phyloP scores from a whole-genome alignment of 371 early-diverging fungal species.

The Rhizopus stolonifer region DNA sequence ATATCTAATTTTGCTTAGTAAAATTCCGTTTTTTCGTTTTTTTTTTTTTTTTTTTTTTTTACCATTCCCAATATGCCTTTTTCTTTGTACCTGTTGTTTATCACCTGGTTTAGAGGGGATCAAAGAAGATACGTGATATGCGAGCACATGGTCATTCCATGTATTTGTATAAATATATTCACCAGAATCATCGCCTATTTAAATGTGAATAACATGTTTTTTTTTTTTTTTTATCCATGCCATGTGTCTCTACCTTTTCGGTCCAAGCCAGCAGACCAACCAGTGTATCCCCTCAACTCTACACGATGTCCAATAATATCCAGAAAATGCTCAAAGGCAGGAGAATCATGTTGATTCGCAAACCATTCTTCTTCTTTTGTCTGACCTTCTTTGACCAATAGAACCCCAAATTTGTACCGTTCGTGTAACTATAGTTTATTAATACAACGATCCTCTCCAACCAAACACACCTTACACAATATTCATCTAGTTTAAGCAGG shows the following conservation, averaged over 20 bases:
- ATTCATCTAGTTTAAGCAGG: constrained; percentile 31
- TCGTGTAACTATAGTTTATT: constrained; percentile 53
- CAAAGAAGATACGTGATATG: constrained; percentile 83
- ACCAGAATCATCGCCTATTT: constrained; percentile 72
- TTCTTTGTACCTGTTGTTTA: constrained; percentile 80
- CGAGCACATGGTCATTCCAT: constrained; percentile 78
- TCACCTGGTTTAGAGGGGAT: constrained; percentile 76
- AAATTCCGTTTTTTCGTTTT: too few relatives aligned
- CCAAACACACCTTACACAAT: constrained; percentile 17
- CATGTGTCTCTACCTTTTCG: constrained; percentile 77
- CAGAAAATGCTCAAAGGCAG: constrained; percentile 66
- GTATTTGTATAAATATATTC: constrained; percentile 71
- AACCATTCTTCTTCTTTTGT: constrained; percentile 82
- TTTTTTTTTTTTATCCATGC: too few relatives aligned
- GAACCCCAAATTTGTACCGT: constrained; percentile 80
- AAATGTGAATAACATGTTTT: background rate
- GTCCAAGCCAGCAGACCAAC: constrained; percentile 84
- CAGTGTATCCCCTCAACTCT: constrained; percentile 70
- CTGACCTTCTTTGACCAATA: constrained; percentile 68
- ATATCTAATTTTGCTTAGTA: too few relatives aligned
- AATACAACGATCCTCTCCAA: background rate
- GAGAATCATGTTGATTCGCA: constrained; percentile 61
- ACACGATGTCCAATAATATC: constrained; percentile 71
- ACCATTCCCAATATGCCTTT: constrained; percentile 88
- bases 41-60: too few relatives aligned